phyloP scores from a whole-genome alignment of 2,329 filamentous ascomycete species.

The Fusarium caatingaense region DNA sequence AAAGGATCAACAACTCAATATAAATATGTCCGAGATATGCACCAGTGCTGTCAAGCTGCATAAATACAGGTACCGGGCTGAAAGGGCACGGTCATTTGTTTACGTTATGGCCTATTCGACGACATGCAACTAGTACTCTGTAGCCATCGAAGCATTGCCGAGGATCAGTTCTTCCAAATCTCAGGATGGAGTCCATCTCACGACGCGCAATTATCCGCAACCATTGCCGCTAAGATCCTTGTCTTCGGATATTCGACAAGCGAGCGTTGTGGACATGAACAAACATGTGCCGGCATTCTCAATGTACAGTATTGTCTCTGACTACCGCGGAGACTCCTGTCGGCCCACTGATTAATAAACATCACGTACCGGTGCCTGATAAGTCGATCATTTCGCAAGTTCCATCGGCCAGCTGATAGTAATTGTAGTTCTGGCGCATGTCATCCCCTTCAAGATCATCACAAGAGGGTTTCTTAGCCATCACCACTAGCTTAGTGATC shows the following conservation, averaged over 20 bases:
- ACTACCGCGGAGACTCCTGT: conserved; percentile 6
- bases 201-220: neutral
- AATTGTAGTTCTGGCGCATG: neutral
- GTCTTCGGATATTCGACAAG: neutral
- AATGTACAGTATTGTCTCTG: conserved; percentile 18
- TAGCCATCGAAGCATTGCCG: conserved; percentile 10
- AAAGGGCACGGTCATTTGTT: conserved; percentile 2
- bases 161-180: neutral
- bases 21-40: neutral
- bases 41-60: conserved; percentile 4
- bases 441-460: conserved; percentile 12
- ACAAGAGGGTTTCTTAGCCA: conserved; percentile 10
- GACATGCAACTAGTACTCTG: conserved; percentile 21
- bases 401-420: neutral
- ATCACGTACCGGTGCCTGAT: neutral
- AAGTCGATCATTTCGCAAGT: neutral
- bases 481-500: conserved; percentile 7
- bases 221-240: conserved; percentile 2
- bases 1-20: conserved; percentile 3
- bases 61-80: conserved; percentile 10
- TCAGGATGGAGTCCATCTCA: conserved; percentile 5
- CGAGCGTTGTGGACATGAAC: neutral
- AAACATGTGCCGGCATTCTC: neutral
- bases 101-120: conserved; percentile 7
- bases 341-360: neutral